Conservation (phyloP, 2,329 filamentous ascomycete genomes). For the Penicillium carneum region DNA sequence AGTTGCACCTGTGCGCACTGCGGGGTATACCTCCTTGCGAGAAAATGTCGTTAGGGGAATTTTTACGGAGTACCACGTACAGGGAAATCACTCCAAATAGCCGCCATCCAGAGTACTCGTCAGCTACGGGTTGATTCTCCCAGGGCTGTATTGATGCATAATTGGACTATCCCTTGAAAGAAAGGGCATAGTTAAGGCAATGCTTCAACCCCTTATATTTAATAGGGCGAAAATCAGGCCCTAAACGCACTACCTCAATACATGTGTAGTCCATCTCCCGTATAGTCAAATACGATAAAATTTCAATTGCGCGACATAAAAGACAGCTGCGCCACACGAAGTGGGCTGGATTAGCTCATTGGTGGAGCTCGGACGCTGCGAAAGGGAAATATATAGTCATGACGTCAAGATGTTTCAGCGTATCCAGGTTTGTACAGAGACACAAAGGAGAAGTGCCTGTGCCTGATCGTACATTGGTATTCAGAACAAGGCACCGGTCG, state of each 20-base stretch:
- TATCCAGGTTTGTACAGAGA: constrained; percentile 12
- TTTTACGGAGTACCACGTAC: too few relatives aligned
- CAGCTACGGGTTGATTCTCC: neutral
- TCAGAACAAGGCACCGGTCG: constrained; percentile 21
- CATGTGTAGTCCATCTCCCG: neutral
- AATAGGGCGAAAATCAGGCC: neutral
- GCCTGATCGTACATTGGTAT: constrained; percentile 25
- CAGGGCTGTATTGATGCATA: neutral
- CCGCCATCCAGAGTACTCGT: neutral
- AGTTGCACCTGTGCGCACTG: constrained; percentile 11
- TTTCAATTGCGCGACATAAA: constrained; percentile 1
- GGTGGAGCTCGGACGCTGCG: constrained; percentile 21
- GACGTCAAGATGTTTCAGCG: constrained; percentile 36
- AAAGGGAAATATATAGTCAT: constrained; percentile 29
- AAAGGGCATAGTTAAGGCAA: neutral
- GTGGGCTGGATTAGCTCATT: constrained; percentile 28
- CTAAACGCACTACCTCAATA: neutral
- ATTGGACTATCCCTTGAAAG: neutral
- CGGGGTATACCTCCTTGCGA: constrained; percentile 24
- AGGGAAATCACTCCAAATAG: neutral
- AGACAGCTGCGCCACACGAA: constrained; percentile 33
- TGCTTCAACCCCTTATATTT: constrained; percentile 7
- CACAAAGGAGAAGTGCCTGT: constrained; percentile 16
- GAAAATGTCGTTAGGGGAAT: neutral
- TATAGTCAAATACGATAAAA: constrained; percentile 5